Evolutionary conservation across 352 stramenopile genomes (phyloP).

Genomic region (Globisporangium cylindrosporum): DNA sequence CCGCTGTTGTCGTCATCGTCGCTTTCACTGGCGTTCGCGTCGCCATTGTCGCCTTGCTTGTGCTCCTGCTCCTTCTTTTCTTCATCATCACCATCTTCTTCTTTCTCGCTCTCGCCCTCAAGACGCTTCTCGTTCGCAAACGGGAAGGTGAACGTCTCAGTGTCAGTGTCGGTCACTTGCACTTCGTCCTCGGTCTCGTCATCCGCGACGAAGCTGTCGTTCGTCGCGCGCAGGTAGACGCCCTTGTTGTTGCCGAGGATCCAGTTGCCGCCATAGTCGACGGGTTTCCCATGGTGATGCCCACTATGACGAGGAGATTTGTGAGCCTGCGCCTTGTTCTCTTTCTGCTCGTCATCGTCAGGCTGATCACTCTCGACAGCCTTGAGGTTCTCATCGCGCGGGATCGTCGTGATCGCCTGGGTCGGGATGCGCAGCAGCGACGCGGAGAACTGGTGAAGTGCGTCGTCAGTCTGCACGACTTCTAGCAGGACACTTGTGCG

Average conservation of each 20-base stretch:
- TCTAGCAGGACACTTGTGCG: conserved; percentile 35
- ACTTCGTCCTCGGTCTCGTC: conserved; percentile 65
- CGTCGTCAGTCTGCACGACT: conserved; percentile 55
- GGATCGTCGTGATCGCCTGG: conserved; percentile 74
- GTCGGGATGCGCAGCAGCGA: conserved; percentile 68
- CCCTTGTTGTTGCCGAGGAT: conserved; percentile 79
- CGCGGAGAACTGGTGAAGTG: conserved; percentile 62
- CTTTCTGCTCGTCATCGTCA: conserved; percentile 16
- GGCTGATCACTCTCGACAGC: conserved; percentile 16
- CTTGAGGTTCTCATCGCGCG: conserved; percentile 51
- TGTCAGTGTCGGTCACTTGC: conserved; percentile 21
- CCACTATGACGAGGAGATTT: neutral
- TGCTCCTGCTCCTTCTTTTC: conserved; percentile 13
- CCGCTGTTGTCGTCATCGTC: conserved; percentile 22
- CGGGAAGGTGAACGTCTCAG: conserved; percentile 44
- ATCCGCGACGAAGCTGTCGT: conserved; percentile 63
- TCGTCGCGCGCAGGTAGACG: conserved; percentile 67
- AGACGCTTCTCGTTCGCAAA: conserved; percentile 37
- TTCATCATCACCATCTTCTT: neutral
- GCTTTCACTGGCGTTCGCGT: neutral
- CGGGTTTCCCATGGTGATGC: neutral
- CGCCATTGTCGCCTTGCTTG: neutral
- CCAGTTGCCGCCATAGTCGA: conserved; percentile 70
- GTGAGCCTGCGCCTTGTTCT: neutral
- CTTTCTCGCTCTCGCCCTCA: conserved; percentile 4